A percentile compares a stretch with the other conserved stretches of the same genome.
phyloP scores from a whole-genome alignment of 176 grass and related monocot genomes.

The bread wheat (Triticum aestivum) region IWGSC_CS_RefSeq_v2.1 NC_057809.1:578007173-578007672 shows the following conservation, averaged over 20 bases:
- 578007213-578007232: too few relatives aligned
- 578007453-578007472: constrained; percentile 33
- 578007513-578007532: background rate
- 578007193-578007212: too few relatives aligned
- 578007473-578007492: background rate
- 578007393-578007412: background rate
- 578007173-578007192: background rate
- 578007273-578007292: too few relatives aligned
- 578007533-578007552: background rate
- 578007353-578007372: background rate
- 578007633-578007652: background rate
- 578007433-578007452: constrained; percentile 13
- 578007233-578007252: too few relatives aligned
- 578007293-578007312: too few relatives aligned
- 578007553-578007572: background rate
- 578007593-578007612: background rate
- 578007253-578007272: background rate
- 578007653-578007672: background rate
- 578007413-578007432: too few relatives aligned
- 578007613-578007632: background rate
- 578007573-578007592: background rate
- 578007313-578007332: too few relatives aligned
- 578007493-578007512: background rate
- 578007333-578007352: background rate
- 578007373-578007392: background rate